phyloP scores from a whole-genome alignment of 768 basidiomycete species.

The Mycena galopus region DNA sequence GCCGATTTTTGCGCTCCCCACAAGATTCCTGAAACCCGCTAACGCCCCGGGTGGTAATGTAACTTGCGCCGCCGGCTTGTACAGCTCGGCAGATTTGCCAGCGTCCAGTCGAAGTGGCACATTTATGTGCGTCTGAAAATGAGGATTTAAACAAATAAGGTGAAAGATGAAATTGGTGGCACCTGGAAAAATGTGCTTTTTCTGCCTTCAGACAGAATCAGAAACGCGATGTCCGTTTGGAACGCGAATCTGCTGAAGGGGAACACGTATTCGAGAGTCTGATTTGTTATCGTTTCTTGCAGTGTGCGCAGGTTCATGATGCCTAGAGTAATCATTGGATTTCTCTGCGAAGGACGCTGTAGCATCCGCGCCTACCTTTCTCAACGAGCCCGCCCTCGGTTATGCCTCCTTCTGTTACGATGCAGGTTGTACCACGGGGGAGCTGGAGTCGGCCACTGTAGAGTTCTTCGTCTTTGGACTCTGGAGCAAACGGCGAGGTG shows the following conservation, averaged over 20 bases:
- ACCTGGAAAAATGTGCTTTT: conserved; percentile 84
- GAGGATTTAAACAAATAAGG: conserved; percentile 4
- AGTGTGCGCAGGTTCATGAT: conserved; percentile 72
- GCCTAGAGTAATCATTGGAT: conserved; percentile 53
- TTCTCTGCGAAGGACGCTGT: not conserved
- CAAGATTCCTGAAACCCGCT: conserved; percentile 66
- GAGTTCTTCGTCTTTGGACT: conserved; percentile 78
- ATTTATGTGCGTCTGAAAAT: conserved; percentile 66
- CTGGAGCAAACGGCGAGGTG: conserved; percentile 67
- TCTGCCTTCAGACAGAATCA: conserved; percentile 72
- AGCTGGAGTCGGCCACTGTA: conserved; percentile 83
- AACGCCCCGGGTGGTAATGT: conserved; percentile 64
- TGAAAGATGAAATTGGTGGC: conserved; percentile 10
- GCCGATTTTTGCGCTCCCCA: conserved; percentile 73
- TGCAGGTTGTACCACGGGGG: conserved; percentile 67
- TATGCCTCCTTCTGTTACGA: conserved; percentile 77
- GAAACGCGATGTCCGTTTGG: conserved; percentile 76
- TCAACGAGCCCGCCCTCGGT: conserved; percentile 77
- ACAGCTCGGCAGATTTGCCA: conserved; percentile 52
- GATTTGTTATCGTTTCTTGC: conserved; percentile 73
- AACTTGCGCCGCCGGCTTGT: conserved; percentile 61
- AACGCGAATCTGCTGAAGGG: conserved; percentile 83
- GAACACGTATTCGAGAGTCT: conserved; percentile 80
- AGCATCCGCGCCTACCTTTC: conserved; percentile 54
- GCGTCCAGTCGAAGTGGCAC: conserved; percentile 58